These are phyloP conservation scores for Pezicula radicicola DNA, from an alignment of 2,329 filamentous ascomycete genomes.

Conservation along the genomic window DNA sequence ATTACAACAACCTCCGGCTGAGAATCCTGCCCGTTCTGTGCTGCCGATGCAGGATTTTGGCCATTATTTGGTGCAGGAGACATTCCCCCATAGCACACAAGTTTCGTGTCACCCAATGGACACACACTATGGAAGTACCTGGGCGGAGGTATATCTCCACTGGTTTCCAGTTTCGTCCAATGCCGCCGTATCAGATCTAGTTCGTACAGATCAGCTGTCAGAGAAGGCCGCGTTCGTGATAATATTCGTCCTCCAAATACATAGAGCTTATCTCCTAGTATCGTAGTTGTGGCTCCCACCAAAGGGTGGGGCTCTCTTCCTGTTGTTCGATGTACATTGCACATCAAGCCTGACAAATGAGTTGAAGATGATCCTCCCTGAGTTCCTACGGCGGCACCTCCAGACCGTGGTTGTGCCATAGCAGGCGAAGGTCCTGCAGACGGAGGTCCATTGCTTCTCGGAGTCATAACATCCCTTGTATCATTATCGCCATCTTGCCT, in stretches of 20 bases:
- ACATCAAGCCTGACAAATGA: conserved; percentile 65
- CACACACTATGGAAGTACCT: conserved; percentile 98
- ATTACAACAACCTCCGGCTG: conserved; percentile 92
- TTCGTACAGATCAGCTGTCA: conserved; percentile 91
- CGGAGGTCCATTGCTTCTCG: conserved; percentile 49
- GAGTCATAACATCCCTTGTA: conserved; percentile 45
- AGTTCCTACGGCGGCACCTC: conserved; percentile 37
- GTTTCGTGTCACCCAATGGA: conserved; percentile 86
- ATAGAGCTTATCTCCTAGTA: conserved; percentile 92
- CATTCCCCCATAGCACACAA: conserved; percentile 99
- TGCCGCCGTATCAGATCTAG: conserved; percentile 86
- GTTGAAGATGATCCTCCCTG: conserved; percentile 43
- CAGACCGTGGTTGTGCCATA: conserved; percentile 33
- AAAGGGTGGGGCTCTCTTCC: conserved; percentile 87
- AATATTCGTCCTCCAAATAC: conserved; percentile 91
- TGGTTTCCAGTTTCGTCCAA: conserved; percentile 86
- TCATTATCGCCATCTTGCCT: conserved; percentile 46
- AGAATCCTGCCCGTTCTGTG: conserved; percentile 50
- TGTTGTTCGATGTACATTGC: conserved; percentile 78
- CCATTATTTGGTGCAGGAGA: conserved; percentile 61
- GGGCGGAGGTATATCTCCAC: conserved; percentile 82
- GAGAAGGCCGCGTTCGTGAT: conserved; percentile 74
- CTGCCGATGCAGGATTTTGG: conserved; percentile 39
- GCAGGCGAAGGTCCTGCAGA: conserved; percentile 58
- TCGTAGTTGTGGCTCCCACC: conserved; percentile 92